A percentile compares a stretch with the other conserved stretches of the same genome.
Evolutionary conservation across 2,329 filamentous ascomycete genomes (phyloP).

Genomic region (Camptophora hylomeconis): DNA sequence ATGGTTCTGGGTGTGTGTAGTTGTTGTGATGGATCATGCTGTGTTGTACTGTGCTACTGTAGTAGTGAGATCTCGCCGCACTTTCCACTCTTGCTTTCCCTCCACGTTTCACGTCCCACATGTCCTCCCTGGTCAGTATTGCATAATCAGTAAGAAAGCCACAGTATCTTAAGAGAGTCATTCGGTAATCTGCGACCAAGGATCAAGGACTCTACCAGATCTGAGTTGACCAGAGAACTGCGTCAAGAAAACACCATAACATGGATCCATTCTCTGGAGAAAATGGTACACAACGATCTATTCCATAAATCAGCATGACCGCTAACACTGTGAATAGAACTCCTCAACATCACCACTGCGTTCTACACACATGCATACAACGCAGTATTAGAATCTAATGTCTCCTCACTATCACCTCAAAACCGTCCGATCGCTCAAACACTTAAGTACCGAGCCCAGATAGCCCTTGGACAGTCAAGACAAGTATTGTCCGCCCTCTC

Average conservation of each 20-base stretch:
- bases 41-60: too few species aligned
- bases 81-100: conserved; percentile 4
- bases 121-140: too few species aligned
- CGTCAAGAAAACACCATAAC: too few species aligned
- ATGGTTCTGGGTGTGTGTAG: too few species aligned
- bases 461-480: conserved; percentile 66
- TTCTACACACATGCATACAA: conserved; percentile 72
- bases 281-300: conserved; percentile 35
- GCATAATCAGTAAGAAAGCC: too few species aligned
- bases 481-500: conserved; percentile 58
- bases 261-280: conserved; percentile 55
- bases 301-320: conserved; percentile 6
- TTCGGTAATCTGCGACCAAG: too few species aligned
- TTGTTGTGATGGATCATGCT: too few species aligned
- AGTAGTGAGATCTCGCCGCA: conserved; percentile 14
- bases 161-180: too few species aligned
- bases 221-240: too few species aligned
- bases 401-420: conserved; percentile 60
- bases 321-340: conserved; percentile 37
- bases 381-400: conserved; percentile 74
- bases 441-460: conserved; percentile 66
- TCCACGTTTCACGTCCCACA: neutral
- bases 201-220: too few species aligned
- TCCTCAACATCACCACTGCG: conserved; percentile 54
- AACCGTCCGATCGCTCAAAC: conserved; percentile 67